Evolutionary conservation across 2,329 filamentous ascomycete genomes (phyloP).

Genomic region (Alternaria sp.): DNA sequence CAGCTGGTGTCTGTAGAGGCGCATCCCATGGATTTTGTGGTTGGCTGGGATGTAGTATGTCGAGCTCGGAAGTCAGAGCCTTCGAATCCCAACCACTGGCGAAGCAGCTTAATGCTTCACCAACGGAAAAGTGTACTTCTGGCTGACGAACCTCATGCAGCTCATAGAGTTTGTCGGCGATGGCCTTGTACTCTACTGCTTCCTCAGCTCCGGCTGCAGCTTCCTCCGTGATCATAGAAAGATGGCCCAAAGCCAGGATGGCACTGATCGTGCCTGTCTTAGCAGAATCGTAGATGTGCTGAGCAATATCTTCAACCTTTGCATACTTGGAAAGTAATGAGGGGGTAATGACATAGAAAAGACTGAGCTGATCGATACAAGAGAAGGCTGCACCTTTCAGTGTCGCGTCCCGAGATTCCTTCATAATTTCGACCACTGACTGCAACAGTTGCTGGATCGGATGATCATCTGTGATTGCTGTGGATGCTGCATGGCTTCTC

Average conservation of each 20-base stretch:
- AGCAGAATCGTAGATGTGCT: constrained; percentile 71
- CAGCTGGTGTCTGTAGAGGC: constrained; percentile 39
- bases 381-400: constrained; percentile 66
- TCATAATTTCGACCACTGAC: constrained; percentile 62
- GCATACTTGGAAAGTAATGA: constrained; percentile 44
- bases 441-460: constrained; percentile 55
- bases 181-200: constrained; percentile 55
- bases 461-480: constrained; percentile 42
- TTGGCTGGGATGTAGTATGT: constrained; percentile 69
- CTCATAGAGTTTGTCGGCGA: constrained; percentile 75
- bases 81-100: constrained; percentile 85
- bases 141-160: constrained; percentile 86
- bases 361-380: constrained; percentile 68
- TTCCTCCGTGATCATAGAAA: constrained; percentile 70
- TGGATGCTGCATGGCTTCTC: constrained; percentile 51
- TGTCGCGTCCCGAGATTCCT: constrained; percentile 62
- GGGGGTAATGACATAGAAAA: constrained; percentile 65
- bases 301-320: constrained; percentile 61
- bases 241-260: constrained; percentile 79
- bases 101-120: constrained; percentile 83
- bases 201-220: constrained; percentile 47
- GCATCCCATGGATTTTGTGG: constrained; percentile 43
- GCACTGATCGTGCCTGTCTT: constrained; percentile 85
- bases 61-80: constrained; percentile 76
- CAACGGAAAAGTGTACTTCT: constrained; percentile 89